These are phyloP conservation scores for Tuber indicum DNA, from an alignment of 495 filamentous ascomycete species.

Conservation along the genomic window DNA sequence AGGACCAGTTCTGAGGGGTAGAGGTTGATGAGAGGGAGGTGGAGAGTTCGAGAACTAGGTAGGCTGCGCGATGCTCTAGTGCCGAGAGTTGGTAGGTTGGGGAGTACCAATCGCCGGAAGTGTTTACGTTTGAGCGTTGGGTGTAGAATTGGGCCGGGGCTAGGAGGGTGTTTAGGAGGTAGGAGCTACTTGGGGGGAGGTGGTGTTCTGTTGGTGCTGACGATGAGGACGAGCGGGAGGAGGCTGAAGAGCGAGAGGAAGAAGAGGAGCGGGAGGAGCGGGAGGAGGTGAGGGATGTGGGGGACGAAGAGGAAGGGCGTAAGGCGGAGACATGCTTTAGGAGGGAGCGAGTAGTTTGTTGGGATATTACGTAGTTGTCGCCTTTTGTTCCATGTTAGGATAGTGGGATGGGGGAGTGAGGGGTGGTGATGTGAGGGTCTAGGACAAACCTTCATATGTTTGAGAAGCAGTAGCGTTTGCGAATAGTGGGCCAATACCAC, in stretches of 20 bases:
- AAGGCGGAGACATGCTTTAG: constrained; percentile 39
- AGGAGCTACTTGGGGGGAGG: constrained; percentile 18
- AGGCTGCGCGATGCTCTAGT: constrained; percentile 30
- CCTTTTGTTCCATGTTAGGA: constrained; percentile 46
- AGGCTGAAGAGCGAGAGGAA: background rate
- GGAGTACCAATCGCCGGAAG: constrained; percentile 24
- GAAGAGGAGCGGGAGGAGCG: background rate
- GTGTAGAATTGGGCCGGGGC: constrained; percentile 20
- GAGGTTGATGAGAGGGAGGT: constrained; percentile 11
- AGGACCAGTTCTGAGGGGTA: constrained; percentile 27
- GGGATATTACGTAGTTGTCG: constrained; percentile 73
- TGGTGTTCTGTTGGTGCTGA: background rate
- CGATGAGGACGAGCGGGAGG: background rate
- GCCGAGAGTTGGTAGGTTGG: constrained; percentile 22
- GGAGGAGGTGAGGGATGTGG: constrained; percentile 10
- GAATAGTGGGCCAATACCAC: constrained; percentile 62
- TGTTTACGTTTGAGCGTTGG: constrained; percentile 17
- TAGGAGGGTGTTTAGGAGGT: constrained; percentile 27
- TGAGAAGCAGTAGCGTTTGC: constrained; percentile 63
- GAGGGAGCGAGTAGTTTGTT: constrained; percentile 66
- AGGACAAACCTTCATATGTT: constrained; percentile 50
- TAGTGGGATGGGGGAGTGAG: constrained; percentile 7
- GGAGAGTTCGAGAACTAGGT: constrained; percentile 26
- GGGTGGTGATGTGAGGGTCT: background rate
- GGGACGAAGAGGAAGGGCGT: constrained; percentile 5